Evolutionary conservation across 441 rosid species (phyloP).

Genomic region (Viola pubescens): DNA sequence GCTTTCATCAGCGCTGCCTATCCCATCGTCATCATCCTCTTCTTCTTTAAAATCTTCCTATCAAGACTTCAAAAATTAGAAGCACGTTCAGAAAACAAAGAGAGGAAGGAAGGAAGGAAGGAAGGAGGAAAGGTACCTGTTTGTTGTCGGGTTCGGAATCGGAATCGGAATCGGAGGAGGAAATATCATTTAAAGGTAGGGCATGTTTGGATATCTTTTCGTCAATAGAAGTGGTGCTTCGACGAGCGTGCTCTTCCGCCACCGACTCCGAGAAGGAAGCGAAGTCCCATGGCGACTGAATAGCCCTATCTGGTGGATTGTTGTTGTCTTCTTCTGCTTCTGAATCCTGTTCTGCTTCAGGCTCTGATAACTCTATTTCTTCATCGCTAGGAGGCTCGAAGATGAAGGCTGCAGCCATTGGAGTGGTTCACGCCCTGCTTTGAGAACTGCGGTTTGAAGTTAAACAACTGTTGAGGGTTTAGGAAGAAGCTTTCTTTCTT

Average conservation of each 20-base stretch:
- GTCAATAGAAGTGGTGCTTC: slow-evolving; percentile 84
- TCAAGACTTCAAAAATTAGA: neutral
- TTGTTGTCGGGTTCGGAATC: slow-evolving; percentile 42
- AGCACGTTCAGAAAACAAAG: too few relatives aligned
- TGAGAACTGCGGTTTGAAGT: too few relatives aligned
- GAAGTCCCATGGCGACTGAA: slow-evolving; percentile 90
- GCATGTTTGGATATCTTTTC: slow-evolving; percentile 60
- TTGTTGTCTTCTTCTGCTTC: slow-evolving; percentile 2
- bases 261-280: slow-evolving; percentile 74
- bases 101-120: too few relatives aligned
- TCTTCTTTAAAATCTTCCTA: slow-evolving; percentile 64
- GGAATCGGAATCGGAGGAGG: slow-evolving; percentile 26
- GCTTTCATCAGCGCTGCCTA: slow-evolving; percentile 23
- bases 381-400: slow-evolving; percentile 70
- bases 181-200: slow-evolving; percentile 21
- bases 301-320: slow-evolving; percentile 21
- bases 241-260: slow-evolving; percentile 88
- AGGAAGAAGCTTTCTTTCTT: too few relatives aligned
- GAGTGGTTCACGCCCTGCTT: neutral
- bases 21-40: slow-evolving; percentile 52
- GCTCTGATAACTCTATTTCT: slow-evolving; percentile 13
- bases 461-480: too few relatives aligned
- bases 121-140: slow-evolving; percentile 52
- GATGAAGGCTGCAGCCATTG: slow-evolving; percentile 41
- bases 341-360: slow-evolving; percentile 12